phyloP scores from a whole-genome alignment of 2,329 filamentous ascomycete genomes.

The Aaosphaeria pasadenensis region DNA sequence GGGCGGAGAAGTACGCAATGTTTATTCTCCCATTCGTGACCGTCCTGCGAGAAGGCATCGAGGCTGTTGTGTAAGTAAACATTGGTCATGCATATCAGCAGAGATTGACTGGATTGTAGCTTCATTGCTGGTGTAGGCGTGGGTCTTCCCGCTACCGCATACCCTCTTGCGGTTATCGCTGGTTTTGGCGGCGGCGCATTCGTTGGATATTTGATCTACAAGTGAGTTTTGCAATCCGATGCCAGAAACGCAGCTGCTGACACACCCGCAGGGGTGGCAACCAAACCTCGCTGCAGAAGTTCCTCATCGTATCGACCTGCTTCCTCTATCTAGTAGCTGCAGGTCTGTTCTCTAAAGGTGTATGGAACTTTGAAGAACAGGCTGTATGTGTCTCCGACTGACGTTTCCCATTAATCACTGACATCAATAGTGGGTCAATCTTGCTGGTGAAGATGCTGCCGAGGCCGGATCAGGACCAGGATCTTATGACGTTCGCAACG shows the following conservation, averaged over 20 bases:
- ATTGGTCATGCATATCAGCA: background rate
- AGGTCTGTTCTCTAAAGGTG: conserved; percentile 72
- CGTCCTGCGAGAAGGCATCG: conserved; percentile 80
- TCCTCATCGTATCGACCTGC: conserved; percentile 79
- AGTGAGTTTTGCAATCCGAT: conserved; percentile 49
- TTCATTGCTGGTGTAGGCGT: conserved; percentile 85
- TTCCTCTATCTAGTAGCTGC: conserved; percentile 82
- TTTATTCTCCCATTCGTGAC: conserved; percentile 85
- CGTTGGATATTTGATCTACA: conserved; percentile 75
- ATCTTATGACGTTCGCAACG: conserved; percentile 74
- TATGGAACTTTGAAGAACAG: conserved; percentile 73
- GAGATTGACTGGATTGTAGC: background rate
- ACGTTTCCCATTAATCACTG: background rate
- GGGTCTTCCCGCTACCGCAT: conserved; percentile 68
- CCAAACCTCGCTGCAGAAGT: conserved; percentile 65
- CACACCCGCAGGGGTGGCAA: conserved; percentile 54
- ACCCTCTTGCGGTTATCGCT: conserved; percentile 72
- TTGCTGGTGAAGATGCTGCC: conserved; percentile 60
- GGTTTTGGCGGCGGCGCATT: conserved; percentile 65
- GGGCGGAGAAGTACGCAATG: conserved; percentile 77
- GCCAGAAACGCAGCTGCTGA: background rate
- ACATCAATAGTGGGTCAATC: conserved; percentile 58
- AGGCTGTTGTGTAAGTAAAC: conserved; percentile 63
- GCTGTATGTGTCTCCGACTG: conserved; percentile 22
- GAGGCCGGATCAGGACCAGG: conserved; percentile 67